Conservation (phyloP, 169 alveolate species). For the Plasmodium knowlesi region DNA sequence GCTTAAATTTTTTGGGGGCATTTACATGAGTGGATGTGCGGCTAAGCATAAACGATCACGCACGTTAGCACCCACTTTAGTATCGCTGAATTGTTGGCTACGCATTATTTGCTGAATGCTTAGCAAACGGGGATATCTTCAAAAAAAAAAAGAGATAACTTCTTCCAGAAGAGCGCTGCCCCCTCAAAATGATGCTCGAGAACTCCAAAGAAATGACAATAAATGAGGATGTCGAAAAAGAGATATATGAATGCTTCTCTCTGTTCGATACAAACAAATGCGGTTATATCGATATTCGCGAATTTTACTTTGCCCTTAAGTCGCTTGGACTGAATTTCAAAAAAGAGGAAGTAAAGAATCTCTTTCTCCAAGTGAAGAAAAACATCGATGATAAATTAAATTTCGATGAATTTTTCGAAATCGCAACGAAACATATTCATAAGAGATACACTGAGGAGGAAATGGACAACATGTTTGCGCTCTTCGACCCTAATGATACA, state of each 20-base stretch:
- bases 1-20: neutral
- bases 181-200: conserved; percentile 17
- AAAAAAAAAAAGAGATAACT: neutral
- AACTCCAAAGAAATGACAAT: conserved; percentile 4
- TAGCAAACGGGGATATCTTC: neutral
- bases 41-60: neutral
- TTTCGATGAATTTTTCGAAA: conserved; percentile 71
- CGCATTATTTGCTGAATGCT: neutral
- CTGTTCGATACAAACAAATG: conserved; percentile 72
- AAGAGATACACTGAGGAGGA: conserved; percentile 71
- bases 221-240: conserved; percentile 64
- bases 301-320: conserved; percentile 70
- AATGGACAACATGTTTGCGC: conserved; percentile 42
- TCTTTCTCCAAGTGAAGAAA: conserved; percentile 54
- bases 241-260: conserved; percentile 68
- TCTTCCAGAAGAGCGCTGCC: neutral
- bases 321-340: conserved; percentile 70
- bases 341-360: conserved; percentile 60
- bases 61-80: neutral
- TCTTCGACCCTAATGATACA: conserved; percentile 68
- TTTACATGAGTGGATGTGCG: neutral
- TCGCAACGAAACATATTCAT: conserved; percentile 56
- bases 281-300: conserved; percentile 71
- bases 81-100: neutral
- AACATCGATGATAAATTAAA: conserved; percentile 48